Percentiles rank a stretch among this genome's conserved stretches.
phyloP scores from a whole-genome alignment of 768 basidiomycete genomes.

The Fomitopsis pulvina region DNA sequence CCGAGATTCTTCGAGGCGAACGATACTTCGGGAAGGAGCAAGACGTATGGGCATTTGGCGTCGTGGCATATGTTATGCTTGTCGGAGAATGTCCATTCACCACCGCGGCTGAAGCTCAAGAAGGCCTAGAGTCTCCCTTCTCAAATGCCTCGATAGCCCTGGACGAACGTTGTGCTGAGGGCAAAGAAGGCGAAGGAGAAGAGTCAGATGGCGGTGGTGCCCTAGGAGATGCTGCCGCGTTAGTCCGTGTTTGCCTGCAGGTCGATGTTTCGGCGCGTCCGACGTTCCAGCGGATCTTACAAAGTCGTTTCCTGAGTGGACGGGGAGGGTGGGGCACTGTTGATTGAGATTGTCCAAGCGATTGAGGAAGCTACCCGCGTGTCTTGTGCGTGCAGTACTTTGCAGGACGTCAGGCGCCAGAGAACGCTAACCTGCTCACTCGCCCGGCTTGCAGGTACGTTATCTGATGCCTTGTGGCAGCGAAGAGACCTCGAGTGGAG shows the following conservation, averaged over 20 bases:
- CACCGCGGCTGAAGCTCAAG: constrained; percentile 86
- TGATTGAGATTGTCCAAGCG: constrained; percentile 5
- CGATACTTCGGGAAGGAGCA: constrained; percentile 95
- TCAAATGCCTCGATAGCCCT: constrained; percentile 69
- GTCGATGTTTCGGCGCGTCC: constrained; percentile 76
- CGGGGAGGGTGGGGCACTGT: constrained; percentile 63
- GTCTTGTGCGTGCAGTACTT: constrained; percentile 15
- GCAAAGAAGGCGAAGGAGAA: constrained; percentile 63
- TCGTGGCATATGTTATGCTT: constrained; percentile 92
- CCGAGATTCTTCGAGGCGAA: constrained; percentile 93
- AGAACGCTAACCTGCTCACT: constrained; percentile 6
- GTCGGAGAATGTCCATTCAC: constrained; percentile 90
- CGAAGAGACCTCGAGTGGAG: not conserved
- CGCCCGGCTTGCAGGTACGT: constrained; percentile 13
- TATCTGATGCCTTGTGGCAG: constrained; percentile 17
- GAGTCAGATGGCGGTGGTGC: constrained; percentile 81
- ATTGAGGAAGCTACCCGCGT: constrained; percentile 5
- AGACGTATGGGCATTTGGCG: constrained; percentile 97
- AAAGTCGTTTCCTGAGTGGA: constrained; percentile 77
- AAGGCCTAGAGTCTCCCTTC: constrained; percentile 71
- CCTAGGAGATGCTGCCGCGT: constrained; percentile 76
- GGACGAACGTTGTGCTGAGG: constrained; percentile 76
- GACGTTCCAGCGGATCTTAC: constrained; percentile 75
- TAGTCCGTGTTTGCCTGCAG: constrained; percentile 80
- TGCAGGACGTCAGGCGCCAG: constrained; percentile 10